A percentile compares a stretch with the other conserved stretches of the same genome.
These are phyloP conservation scores for Helotiales sp. DNA, from an alignment of 2,329 filamentous ascomycete species.

Conservation along the genomic window DNA sequence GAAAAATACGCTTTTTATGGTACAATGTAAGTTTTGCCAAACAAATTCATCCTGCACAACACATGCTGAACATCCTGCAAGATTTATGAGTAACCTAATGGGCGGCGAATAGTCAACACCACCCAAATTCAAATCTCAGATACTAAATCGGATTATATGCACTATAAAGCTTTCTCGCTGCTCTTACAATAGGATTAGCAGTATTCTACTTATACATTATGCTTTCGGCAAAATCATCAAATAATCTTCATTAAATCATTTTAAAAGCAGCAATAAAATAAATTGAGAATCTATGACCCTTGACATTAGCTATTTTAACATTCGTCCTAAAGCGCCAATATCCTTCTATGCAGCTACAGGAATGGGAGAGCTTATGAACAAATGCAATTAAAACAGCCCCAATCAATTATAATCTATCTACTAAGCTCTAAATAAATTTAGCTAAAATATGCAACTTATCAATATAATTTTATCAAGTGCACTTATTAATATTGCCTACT, in stretches of 20 bases:
- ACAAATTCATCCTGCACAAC: not conserved
- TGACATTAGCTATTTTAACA: not conserved
- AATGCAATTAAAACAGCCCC: not conserved
- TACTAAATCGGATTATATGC: conserved; percentile 5
- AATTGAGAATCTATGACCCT: not conserved
- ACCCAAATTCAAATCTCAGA: not conserved
- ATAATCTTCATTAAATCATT: not conserved
- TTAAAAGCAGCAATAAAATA: conserved; percentile 2
- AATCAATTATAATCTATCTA: not conserved
- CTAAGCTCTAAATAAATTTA: conserved; percentile 10
- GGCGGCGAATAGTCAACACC: not conserved
- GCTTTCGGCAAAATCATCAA: not conserved
- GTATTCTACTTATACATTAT: not conserved
- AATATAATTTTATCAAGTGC: not conserved
- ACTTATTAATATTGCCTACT: not conserved
- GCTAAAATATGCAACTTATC: conserved; percentile 18
- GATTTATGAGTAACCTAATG: not conserved
- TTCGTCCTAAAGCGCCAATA: not conserved
- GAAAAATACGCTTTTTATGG: not conserved
- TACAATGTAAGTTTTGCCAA: not conserved
- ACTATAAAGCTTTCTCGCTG: not conserved
- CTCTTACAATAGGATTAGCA: not conserved
- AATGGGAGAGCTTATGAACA: conserved; percentile 8
- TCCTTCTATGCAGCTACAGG: conserved; percentile 7
- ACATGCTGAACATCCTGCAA: not conserved